Evolutionary conservation across 108 stramenopile species (phyloP).

Genomic region (Skeletonema menzelii): DNA sequence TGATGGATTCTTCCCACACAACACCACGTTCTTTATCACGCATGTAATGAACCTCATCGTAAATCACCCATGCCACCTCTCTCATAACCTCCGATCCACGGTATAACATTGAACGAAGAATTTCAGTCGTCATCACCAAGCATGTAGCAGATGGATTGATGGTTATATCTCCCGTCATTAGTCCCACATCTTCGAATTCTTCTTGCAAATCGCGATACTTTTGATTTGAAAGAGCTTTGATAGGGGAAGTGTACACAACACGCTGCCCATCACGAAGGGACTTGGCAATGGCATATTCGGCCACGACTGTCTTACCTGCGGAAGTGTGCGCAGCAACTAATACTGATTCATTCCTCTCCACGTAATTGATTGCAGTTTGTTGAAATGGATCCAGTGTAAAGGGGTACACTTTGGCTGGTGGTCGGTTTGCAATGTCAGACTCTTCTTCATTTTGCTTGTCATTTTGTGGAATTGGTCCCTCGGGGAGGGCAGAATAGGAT

Average conservation of each 20-base stretch:
- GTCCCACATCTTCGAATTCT: constrained; percentile 93
- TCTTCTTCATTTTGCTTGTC: constrained; percentile 1
- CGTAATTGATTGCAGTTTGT: constrained; percentile 85
- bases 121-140: constrained; percentile 99
- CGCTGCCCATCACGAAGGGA: constrained; percentile 91
- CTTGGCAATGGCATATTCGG: constrained; percentile 97
- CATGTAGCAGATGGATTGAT: constrained; percentile 95
- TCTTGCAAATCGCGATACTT: constrained; percentile 98
- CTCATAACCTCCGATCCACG: constrained; percentile 97
- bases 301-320: constrained; percentile 92
- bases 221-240: constrained; percentile 99
- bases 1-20: constrained; percentile 96
- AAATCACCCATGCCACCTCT: constrained; percentile 98
- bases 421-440: constrained; percentile 28
- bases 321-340: constrained; percentile 95
- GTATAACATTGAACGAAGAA: constrained; percentile 98
- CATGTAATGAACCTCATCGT: constrained; percentile 99
- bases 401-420: constrained; percentile 92
- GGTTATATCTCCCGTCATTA: constrained; percentile 99
- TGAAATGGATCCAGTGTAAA: constrained; percentile 98
- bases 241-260: constrained; percentile 98
- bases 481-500: constrained; percentile 80
- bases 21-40: constrained; percentile 90
- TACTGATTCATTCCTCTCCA: constrained; percentile 95
- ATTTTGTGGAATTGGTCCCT: constrained; percentile 51